phyloP scores from a whole-genome alignment of 495 filamentous ascomycete genomes.

The Hypoxylon lienhwacheense region DNA sequence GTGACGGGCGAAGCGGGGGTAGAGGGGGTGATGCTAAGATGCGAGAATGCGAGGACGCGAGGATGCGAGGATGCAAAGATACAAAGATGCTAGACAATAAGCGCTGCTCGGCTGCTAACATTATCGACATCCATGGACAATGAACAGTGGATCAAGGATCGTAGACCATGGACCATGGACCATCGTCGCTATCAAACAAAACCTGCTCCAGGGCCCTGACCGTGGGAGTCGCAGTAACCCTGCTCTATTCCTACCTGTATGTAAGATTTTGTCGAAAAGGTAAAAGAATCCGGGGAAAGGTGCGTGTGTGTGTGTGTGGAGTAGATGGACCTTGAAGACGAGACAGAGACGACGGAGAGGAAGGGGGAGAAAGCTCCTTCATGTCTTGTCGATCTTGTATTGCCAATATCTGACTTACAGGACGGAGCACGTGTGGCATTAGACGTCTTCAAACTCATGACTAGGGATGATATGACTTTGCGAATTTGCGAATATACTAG shows the following conservation, averaged over 20 bases:
- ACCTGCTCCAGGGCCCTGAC: conserved; percentile 5
- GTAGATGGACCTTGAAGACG: conserved; percentile 21
- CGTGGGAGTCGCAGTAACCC: conserved; percentile 29
- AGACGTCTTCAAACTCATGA: conserved; percentile 8
- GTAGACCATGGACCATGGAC: no score
- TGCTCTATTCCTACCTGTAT: conserved; percentile 12
- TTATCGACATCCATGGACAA: conserved; percentile 8
- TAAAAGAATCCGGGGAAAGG: conserved; percentile 26
- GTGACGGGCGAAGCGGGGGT: conserved; percentile 22
- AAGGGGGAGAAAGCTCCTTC: conserved; percentile 23
- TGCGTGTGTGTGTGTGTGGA: conserved; percentile 25
- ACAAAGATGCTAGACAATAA: conserved; percentile 20
- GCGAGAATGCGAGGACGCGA: no score
- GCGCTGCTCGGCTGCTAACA: conserved; percentile 12
- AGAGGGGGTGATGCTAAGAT: no score
- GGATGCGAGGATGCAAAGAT: no score
- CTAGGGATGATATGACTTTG: conserved; percentile 31
- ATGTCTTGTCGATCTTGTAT: conserved; percentile 16
- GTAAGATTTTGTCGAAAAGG: conserved; percentile 8
- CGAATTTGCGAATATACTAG: conserved; percentile 16
- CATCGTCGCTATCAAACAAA: neutral
- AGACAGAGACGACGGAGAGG: no score
- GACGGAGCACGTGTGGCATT: conserved; percentile 26
- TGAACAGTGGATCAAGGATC: no score
- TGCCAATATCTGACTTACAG: conserved; percentile 12